These are phyloP conservation scores for Suillus cothurnatus DNA, from an alignment of 768 basidiomycete genomes.

Conservation along the genomic window DNA sequence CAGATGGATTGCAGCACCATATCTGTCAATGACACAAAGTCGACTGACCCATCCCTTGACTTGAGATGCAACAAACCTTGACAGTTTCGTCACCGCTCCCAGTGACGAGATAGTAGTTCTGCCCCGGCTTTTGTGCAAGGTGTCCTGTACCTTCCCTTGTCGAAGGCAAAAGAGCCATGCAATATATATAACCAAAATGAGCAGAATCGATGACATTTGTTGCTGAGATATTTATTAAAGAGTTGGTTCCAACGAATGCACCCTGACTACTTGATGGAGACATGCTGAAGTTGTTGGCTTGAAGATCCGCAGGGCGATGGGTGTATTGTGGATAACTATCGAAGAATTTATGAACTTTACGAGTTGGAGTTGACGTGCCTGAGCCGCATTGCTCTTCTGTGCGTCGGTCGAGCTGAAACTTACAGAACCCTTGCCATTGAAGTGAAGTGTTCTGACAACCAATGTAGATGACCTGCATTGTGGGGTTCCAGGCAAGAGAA, in stretches of 20 bases:
- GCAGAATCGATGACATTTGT: slow-evolving; percentile 83
- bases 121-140: slow-evolving; percentile 21
- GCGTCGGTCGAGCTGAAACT: slow-evolving; percentile 1
- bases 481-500: slow-evolving; percentile 76
- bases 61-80: slow-evolving; percentile 52
- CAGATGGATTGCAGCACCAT: slow-evolving; percentile 58
- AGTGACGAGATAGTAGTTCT: slow-evolving; percentile 61
- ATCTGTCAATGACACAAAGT: slow-evolving; percentile 41
- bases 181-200: slow-evolving; percentile 94
- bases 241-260: slow-evolving; percentile 18
- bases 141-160: slow-evolving; percentile 41
- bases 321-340: slow-evolving; percentile 82
- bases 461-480: slow-evolving; percentile 72
- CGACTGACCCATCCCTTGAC: not conserved
- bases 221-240: slow-evolving; percentile 55
- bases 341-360: slow-evolving; percentile 86
- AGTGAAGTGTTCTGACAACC: slow-evolving; percentile 94
- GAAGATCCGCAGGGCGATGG: slow-evolving; percentile 65
- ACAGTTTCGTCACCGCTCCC: slow-evolving; percentile 92
- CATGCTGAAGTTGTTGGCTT: slow-evolving; percentile 55
- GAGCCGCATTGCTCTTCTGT: slow-evolving; percentile 20
- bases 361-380: slow-evolving; percentile 40
- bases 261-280: slow-evolving; percentile 37
- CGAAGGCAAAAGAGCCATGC: slow-evolving; percentile 58
- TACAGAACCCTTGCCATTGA: slow-evolving; percentile 78